Percentiles rank a stretch among this genome's conserved stretches.
These are phyloP conservation scores for Cudoniella acicularis DNA, from an alignment of 495 filamentous ascomycete genomes.

Conservation along the genomic window DNA sequence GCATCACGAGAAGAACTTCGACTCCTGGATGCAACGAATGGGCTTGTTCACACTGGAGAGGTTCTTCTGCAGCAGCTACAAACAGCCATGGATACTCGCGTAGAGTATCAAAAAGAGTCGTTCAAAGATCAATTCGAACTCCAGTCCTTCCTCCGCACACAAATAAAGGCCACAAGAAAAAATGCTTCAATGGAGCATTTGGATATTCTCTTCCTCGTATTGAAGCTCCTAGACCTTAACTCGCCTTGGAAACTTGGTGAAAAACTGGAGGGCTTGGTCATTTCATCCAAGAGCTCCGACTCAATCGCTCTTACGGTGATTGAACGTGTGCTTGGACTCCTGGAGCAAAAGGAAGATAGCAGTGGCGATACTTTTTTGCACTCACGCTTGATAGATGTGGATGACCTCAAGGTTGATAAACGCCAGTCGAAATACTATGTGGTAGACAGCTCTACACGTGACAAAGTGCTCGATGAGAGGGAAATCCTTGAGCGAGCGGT, in stretches of 20 bases:
- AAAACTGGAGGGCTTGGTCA: neutral
- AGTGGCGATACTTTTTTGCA: too few species aligned
- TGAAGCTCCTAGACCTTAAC: neutral
- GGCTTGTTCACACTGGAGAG: conserved; percentile 4
- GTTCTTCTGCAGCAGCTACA: neutral
- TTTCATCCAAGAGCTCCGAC: neutral
- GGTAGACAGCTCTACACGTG: neutral
- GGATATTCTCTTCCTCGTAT: neutral
- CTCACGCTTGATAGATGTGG: neutral
- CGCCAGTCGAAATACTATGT: neutral
- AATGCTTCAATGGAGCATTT: neutral
- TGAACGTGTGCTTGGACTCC: neutral
- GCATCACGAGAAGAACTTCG: conserved; percentile 4
- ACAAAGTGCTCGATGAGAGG: neutral
- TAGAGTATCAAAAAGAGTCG: neutral
- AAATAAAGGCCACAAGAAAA: neutral
- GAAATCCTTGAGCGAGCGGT: neutral
- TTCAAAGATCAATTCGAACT: neutral
- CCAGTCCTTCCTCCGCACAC: neutral
- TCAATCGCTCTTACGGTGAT: neutral
- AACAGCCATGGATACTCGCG: neutral
- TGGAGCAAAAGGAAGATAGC: neutral
- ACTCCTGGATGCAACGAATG: conserved; percentile 6
- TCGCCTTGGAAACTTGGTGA: neutral
- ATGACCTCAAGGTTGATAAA: neutral